Percentiles rank a stretch among this genome's conserved stretches.
phyloP scores from a whole-genome alignment of 2,329 filamentous ascomycete genomes.

The Sarocladium strictum region DNA sequence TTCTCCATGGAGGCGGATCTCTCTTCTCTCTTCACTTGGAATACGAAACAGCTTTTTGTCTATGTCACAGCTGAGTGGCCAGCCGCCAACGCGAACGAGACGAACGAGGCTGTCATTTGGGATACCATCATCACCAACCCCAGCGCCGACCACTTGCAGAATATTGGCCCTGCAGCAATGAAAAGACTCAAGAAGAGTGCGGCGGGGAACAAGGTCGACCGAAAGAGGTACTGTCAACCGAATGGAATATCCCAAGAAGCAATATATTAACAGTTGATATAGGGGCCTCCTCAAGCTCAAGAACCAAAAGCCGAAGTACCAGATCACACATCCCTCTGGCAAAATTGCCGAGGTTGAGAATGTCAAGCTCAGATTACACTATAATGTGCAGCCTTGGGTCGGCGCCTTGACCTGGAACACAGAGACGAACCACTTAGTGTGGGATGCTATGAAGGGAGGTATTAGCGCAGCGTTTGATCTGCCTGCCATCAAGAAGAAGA shows the following conservation, averaged over 20 bases:
- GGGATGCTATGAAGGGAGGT: constrained; percentile 62
- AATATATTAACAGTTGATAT: constrained; percentile 9
- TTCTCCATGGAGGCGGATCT: constrained; percentile 93
- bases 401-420: constrained; percentile 80
- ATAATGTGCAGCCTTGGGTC: constrained; percentile 98
- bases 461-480: constrained; percentile 58
- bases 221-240: constrained; percentile 38
- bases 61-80: constrained; percentile 83
- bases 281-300: constrained; percentile 70
- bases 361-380: constrained; percentile 76
- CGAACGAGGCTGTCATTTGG: constrained; percentile 85
- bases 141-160: constrained; percentile 56
- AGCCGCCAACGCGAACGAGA: constrained; percentile 26
- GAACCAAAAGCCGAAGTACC: constrained; percentile 92
- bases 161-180: constrained; percentile 52
- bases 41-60: constrained; percentile 97
- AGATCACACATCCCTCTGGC: constrained; percentile 84
- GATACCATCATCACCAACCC: constrained; percentile 83
- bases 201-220: constrained; percentile 55
- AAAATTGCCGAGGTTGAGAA: constrained; percentile 68
- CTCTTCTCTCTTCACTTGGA: constrained; percentile 93
- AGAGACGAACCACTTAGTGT: constrained; percentile 44
- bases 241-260: background rate
- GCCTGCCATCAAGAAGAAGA: constrained; percentile 54
- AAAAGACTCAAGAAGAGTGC: constrained; percentile 57